Percentiles rank a stretch among this genome's conserved stretches.
These are phyloP conservation scores for Magnolia sinica DNA, from an alignment of 164 flowering plant genomes.

Conservation along the genomic window DNA sequence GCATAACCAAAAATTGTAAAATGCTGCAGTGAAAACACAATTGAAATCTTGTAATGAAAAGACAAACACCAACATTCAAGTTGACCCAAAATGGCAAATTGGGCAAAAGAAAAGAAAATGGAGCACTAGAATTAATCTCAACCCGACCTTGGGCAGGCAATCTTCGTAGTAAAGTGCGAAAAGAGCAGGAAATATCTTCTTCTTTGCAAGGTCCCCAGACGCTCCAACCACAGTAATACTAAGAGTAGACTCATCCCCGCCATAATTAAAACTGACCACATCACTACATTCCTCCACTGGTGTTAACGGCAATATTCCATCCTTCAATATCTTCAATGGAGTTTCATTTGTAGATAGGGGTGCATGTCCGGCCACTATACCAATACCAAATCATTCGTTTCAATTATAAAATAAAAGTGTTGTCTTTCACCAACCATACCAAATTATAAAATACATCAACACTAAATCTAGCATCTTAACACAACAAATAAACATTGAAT, in stretches of 20 bases:
- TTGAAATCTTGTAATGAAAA: background rate
- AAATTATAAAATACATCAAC: no score
- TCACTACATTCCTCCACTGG: slow-evolving; percentile 33
- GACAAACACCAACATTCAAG: background rate
- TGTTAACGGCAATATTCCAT: slow-evolving; percentile 28
- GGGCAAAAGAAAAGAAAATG: background rate
- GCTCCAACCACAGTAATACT: slow-evolving; percentile 95
- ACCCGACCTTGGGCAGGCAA: slow-evolving; percentile 68
- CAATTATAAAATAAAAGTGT: background rate
- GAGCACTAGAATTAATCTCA: background rate
- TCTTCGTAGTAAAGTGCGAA: slow-evolving; percentile 85
- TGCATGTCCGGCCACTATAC: slow-evolving; percentile 40
- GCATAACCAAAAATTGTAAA: slow-evolving; percentile 89
- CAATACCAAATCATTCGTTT: slow-evolving; percentile 22
- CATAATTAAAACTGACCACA: slow-evolving; percentile 20
- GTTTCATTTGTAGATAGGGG: slow-evolving; percentile 29
- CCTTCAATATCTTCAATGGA: slow-evolving; percentile 36
- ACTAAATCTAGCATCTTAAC: no score
- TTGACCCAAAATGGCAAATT: background rate
- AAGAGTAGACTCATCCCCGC: slow-evolving; percentile 43
- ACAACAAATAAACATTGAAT: background rate
- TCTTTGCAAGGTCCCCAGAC: slow-evolving; percentile 97
- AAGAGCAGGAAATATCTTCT: slow-evolving; percentile 95
- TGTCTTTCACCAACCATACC: background rate
- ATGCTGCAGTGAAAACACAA: slow-evolving; percentile 46